Evolutionary conservation across 495 filamentous ascomycete species (phyloP), one percentile per base, ranked within the genome.

Genomic region (Poronia punctata): DNA sequence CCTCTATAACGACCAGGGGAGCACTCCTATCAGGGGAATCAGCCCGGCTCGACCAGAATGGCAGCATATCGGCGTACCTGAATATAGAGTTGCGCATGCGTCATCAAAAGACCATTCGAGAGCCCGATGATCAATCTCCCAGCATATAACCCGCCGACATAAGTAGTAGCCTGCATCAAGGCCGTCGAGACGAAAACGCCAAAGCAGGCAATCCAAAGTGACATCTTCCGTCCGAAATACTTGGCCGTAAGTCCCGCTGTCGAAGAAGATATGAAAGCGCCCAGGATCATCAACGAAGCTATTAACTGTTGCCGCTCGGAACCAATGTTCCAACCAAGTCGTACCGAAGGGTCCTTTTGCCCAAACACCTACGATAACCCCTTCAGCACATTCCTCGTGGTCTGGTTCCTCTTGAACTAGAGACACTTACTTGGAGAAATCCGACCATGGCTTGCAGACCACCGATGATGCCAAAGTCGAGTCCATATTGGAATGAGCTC

Each of bases 361-460:
- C 70, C 70, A 33, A 59, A 68, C 32, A 67, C 50, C 64, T 70
- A 36, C 15, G 35, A 18, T 10, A 6, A 2, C 19, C 42, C 6
- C 7, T 33, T 34, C 34, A 48, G 0, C 51, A 38, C 24, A 4
- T 35, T 21, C 22, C 7, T 24, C 8, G 7, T n/a, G 16, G 25
- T 7, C 32, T 35, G 4, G 15, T 24, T 17, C 7, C 17, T 22
- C 12, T 7, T 17, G 24, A 6, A 6, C 32, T 17, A 4, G 32
- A 18, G 7, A 27, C 18, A 53, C 26, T 15, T 39, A 71, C 68
- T 58, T 71, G 51, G 35, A 79, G 58, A 52, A 79, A 81, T n/a
- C 76, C 75, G 23, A 64, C 40, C 76, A 80, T 80, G 38, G 75
- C 76, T 47, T 80, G 76, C 11, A 80, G 59, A 40, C 76, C 74